Percentiles rank a stretch among this genome's conserved stretches.
Conservation (phyloP, 805 yeast species). For the Hanseniaspora taiwanica region DNA sequence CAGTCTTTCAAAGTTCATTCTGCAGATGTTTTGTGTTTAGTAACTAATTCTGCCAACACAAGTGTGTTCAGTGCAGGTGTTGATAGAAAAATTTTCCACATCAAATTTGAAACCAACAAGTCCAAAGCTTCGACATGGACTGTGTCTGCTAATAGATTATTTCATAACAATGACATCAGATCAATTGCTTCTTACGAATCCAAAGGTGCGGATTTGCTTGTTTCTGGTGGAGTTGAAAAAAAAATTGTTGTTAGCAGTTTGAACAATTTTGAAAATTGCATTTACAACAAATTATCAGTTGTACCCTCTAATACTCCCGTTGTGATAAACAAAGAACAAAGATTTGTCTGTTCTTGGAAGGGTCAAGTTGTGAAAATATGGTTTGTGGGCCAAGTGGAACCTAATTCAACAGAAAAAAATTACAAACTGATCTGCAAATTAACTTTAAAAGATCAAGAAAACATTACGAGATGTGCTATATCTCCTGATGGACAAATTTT, state of each 20-base stretch:
- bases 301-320: constrained; percentile 45
- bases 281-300: constrained; percentile 55
- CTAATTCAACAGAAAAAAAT: constrained; percentile 12
- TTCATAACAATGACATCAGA: constrained; percentile 80
- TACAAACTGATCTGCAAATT: constrained; percentile 51
- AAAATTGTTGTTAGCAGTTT: constrained; percentile 50
- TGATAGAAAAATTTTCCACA: constrained; percentile 79
- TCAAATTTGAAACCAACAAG: constrained; percentile 25
- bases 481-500: constrained; percentile 53
- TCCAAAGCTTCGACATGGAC: constrained; percentile 39
- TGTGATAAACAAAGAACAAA: constrained; percentile 31
- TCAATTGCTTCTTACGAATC: constrained; percentile 60
- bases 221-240: constrained; percentile 77
- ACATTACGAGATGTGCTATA: constrained; percentile 54
- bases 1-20: constrained; percentile 80
- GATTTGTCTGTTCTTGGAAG: constrained; percentile 62
- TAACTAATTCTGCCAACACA: constrained; percentile 45
- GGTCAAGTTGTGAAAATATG: constrained; percentile 75
- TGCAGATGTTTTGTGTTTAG: constrained; percentile 75
- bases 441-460: constrained; percentile 61
- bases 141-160: constrained; percentile 56
- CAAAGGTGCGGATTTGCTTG: constrained; percentile 50
- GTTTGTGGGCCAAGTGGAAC: constrained; percentile 33
- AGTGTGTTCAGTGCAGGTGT: constrained; percentile 81
- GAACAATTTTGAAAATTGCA: constrained; percentile 54